Base-by-base conservation (phyloP, 2,329 filamentous ascomycete genomes). In the Sporothrix schenckii region DNA sequence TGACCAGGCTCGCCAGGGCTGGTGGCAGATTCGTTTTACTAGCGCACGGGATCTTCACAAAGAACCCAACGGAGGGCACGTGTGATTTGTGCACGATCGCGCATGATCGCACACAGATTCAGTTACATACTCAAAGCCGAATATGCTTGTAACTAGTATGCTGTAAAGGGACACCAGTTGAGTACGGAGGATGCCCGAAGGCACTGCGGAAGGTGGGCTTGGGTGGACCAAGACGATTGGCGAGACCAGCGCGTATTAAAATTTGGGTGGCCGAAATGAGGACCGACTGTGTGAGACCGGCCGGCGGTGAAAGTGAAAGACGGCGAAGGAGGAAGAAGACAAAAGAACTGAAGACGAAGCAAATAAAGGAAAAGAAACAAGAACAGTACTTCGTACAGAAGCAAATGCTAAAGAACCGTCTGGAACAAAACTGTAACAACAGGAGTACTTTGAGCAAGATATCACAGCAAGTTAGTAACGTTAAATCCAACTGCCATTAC, bases 191-290 rank as follows among this genome's bases (percentile, higher is more conserved):
- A 34, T 41, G 16, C 21, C 11, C n/a, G 52, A 30, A 16, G 10
- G 52, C 54, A 39, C 30, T 14, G 14, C 54, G 11, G 30, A 27
- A 56, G 24, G 10, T 4, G 53, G 14, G 14, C 14, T 56, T 2
- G 54, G 30, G 6, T 39, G n/a, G n/a, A 16, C 49, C 27, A 66
- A 44, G 10, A 16, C 41, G 41, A 44, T 5, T 13, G 41, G 27
- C 13, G 16, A 58, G 30, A 39, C 61, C 27, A 66, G 27, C 58
- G 9, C 7, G 4, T 27, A 13, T 27, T 4, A 41, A 54, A 54
- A 13, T n/a, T 53, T 44, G 30, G 49, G 52, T 24, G 66, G 24
- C 24, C 52, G 66, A 68, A 68, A 68, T 56, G 66, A 68, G 39
- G 52, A 49, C 52, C 52, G 52, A n/a, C 53, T n/a, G 19, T 24